Evolutionary conservation across 2,329 filamentous ascomycete genomes (phyloP), one percentile per base, ranked within the genome.

Genomic region (Hymenoscyphus occultus): DNA sequence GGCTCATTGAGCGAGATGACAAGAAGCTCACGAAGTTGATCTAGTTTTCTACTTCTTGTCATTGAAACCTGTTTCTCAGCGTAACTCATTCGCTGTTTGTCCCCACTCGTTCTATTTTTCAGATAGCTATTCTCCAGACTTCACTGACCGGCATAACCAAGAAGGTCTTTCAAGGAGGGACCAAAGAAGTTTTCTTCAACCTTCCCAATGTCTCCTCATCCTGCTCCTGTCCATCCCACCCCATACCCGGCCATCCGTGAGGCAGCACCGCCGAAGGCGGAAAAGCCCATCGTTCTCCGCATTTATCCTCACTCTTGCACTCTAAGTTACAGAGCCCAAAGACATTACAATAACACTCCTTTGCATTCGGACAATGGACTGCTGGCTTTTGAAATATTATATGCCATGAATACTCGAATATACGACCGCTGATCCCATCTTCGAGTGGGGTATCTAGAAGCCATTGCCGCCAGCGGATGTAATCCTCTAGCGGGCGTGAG

Each of bases 381-480:
- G 81, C 74, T 28, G 80, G 76, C 70, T 84, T 82, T 65, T 83
- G 83, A 70, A 86, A 86, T 28, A 86, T 86, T 65, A 87, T 79
- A 74, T 89, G 86, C 86, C 86, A 89, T 45, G 85, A 76, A 69
- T 86, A 89, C 72, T 89, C 86, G 71, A 88, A 80, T 5, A 88
- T 80, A 32, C 86, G 78, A 2, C 86, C 86, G 31, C 82, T 85
- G 32, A 81, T 73, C n/a, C 80, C 78, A 69, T 87, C 84, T 10
- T 78, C 78, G 58, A 85, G 74, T 5, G 80, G 75, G 5, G 85
- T 85, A 6, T 81, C 78, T n/a, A 86, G 72, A 51, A 89, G 70
- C 86, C 86, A 89, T 56, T 85, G 76, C 3, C 85, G 78, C 72
- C 83, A 84, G 45, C 79, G 79, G 35, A 83, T 71, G 68, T 88